phyloP scores from a whole-genome alignment of 768 basidiomycete species.

The Leucosporidium scottii region DNA sequence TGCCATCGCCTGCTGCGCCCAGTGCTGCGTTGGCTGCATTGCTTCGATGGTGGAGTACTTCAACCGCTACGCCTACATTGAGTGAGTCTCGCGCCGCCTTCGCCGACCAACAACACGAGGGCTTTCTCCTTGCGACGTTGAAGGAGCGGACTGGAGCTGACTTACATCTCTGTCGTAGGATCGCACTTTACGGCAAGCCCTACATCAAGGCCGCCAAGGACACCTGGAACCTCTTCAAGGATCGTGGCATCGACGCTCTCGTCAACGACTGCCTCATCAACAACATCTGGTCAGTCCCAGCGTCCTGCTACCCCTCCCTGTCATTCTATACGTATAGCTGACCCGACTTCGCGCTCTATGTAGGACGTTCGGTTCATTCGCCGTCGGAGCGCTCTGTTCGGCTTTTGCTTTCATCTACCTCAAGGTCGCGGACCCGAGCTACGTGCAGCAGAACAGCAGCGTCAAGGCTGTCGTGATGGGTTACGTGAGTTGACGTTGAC shows the following conservation, averaged over 20 bases:
- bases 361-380: slow-evolving; percentile 15
- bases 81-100: too few species aligned
- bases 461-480: slow-evolving; percentile 10
- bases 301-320: background rate
- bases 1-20: slow-evolving; percentile 33
- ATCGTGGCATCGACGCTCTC: slow-evolving; percentile 36
- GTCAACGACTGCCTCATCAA: slow-evolving; percentile 36
- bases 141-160: too few species aligned
- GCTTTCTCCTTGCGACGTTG: too few species aligned
- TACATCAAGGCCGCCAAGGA: slow-evolving; percentile 37
- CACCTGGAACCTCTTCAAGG: slow-evolving; percentile 36
- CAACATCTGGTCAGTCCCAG: slow-evolving; percentile 31
- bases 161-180: background rate
- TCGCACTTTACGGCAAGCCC: slow-evolving; percentile 31
- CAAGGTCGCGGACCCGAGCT: slow-evolving; percentile 23
- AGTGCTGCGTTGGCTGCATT: slow-evolving; percentile 37
- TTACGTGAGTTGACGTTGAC: slow-evolving; percentile 1
- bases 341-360: background rate
- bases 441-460: slow-evolving; percentile 11
- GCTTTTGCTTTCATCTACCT: slow-evolving; percentile 34
- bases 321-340: background rate
- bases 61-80: slow-evolving; percentile 33
- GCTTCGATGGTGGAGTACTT: slow-evolving; percentile 32
- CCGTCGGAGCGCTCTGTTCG: slow-evolving; percentile 27
- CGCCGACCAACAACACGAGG: too few species aligned